phyloP scores from a whole-genome alignment of 768 basidiomycete genomes.

The Lentinula lateritia region DNA sequence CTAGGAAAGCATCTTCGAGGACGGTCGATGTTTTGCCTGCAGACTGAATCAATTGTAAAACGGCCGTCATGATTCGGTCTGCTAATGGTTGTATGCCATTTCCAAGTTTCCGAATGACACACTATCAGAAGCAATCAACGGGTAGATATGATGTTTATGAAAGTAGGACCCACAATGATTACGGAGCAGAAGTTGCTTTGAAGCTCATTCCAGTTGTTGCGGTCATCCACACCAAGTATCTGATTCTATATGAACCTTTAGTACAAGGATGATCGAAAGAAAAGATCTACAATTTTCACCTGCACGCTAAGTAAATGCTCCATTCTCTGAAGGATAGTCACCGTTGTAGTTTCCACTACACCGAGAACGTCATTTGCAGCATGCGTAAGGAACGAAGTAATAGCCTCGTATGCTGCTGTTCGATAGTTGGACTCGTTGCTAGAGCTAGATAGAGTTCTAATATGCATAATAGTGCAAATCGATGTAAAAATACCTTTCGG shows the following conservation, averaged over 20 bases:
- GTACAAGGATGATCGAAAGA: not conserved
- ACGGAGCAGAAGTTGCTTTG: constrained; percentile 94
- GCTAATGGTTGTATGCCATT: constrained; percentile 81
- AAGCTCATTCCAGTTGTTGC: constrained; percentile 98
- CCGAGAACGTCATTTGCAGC: constrained; percentile 73
- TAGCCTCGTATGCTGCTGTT: constrained; percentile 94
- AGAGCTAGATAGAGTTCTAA: constrained; percentile 34
- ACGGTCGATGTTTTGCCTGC: constrained; percentile 93
- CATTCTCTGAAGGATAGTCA: constrained; percentile 84
- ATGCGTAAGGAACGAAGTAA: constrained; percentile 80
- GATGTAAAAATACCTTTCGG: constrained; percentile 58
- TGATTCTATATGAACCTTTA: constrained; percentile 55
- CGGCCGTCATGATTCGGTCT: constrained; percentile 91
- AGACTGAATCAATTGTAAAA: constrained; percentile 78
- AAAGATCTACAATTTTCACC: constrained; percentile 34
- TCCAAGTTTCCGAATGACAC: constrained; percentile 79
- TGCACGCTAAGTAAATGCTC: constrained; percentile 83
- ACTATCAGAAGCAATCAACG: constrained; percentile 32
- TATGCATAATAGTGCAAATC: not conserved
- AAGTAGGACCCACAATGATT: constrained; percentile 56
- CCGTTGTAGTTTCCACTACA: constrained; percentile 76
- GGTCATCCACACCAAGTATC: constrained; percentile 90
- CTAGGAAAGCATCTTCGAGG: constrained; percentile 93
- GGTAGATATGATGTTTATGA: not conserved
- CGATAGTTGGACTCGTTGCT: constrained; percentile 90